phyloP scores from a whole-genome alignment of 192 early-diverging fungal genomes.

The Coemansia sp. region DNA sequence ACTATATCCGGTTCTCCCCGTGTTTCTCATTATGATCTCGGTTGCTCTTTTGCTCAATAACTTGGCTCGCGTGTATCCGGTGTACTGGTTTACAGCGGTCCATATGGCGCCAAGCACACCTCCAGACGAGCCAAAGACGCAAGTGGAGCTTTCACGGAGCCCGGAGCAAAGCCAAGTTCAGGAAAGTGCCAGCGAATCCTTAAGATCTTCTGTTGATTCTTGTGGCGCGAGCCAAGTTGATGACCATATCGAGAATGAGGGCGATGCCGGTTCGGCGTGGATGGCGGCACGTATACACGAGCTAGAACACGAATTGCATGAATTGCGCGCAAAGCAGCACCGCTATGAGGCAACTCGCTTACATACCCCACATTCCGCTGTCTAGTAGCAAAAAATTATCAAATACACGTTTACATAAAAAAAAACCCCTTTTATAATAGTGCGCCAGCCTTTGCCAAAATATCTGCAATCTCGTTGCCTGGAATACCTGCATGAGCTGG shows the following conservation, averaged over 20 bases:
- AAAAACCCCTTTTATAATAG: constrained; percentile 5
- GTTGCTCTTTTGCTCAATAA: constrained; percentile 46
- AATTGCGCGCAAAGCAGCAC: neutral
- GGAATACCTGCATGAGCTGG: constrained; percentile 40
- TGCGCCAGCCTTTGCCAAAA: constrained; percentile 52
- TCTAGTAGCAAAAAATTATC: no score
- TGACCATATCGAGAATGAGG: constrained; percentile 25
- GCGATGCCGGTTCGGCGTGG: constrained; percentile 29
- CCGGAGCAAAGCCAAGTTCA: neutral
- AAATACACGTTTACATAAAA: neutral
- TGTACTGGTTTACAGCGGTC: constrained; percentile 50
- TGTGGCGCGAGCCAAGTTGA: constrained; percentile 5
- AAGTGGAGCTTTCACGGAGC: neutral
- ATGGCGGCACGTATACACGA: constrained; percentile 29
- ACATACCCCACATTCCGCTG: neutral
- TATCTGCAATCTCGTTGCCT: constrained; percentile 50
- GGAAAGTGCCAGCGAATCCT: neutral
- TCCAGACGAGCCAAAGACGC: neutral
- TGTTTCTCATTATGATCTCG: constrained; percentile 33
- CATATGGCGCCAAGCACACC: constrained; percentile 7
- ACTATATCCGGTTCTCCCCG: constrained; percentile 44
- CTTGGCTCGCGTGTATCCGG: constrained; percentile 38
- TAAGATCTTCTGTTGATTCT: neutral
- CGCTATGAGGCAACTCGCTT: neutral
- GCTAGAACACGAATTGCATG: constrained; percentile 28